A percentile compares a stretch with the other conserved stretches of the same genome.
These are phyloP conservation scores for Epichloe scottii DNA, from an alignment of 2,329 filamentous ascomycete genomes.

Conservation along the genomic window DNA sequence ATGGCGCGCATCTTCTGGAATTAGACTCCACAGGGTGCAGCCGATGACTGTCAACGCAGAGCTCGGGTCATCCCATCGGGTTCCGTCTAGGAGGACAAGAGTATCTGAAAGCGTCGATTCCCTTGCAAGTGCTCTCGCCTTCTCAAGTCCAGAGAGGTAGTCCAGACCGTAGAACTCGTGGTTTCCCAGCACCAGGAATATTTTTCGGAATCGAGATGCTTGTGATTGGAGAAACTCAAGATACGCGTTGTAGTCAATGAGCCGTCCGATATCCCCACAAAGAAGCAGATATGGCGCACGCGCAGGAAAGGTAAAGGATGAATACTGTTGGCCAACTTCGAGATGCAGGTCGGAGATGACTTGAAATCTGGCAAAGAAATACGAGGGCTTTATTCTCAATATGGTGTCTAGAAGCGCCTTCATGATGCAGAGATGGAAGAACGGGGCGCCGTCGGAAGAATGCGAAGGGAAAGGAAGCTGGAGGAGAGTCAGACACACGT, in stretches of 20 bases:
- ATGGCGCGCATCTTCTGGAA: slow-evolving; percentile 26
- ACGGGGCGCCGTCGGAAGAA: too few relatives aligned
- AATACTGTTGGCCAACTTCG: slow-evolving; percentile 31
- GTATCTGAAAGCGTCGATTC: slow-evolving; percentile 26
- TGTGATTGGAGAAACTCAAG: slow-evolving; percentile 30
- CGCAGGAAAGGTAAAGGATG: slow-evolving; percentile 26
- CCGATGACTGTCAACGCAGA: slow-evolving; percentile 39
- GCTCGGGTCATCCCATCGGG: slow-evolving; percentile 24
- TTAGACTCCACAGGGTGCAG: slow-evolving; percentile 43
- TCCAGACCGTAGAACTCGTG: slow-evolving; percentile 39
- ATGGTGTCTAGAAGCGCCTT: too few relatives aligned
- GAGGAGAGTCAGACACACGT: too few relatives aligned
- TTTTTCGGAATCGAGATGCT: slow-evolving; percentile 25
- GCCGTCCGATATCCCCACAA: slow-evolving; percentile 36
- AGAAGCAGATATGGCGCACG: slow-evolving; percentile 32
- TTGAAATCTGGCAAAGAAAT: not conserved
- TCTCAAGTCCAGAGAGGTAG: slow-evolving; percentile 23
- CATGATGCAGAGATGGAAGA: too few relatives aligned
- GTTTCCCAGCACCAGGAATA: slow-evolving; percentile 37
- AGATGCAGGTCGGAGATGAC: slow-evolving; percentile 39
- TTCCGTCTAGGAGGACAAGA: slow-evolving; percentile 31
- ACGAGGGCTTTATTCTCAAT: too few relatives aligned
- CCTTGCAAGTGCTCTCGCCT: slow-evolving; percentile 22
- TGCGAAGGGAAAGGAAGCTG: too few relatives aligned
- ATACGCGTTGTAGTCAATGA: slow-evolving; percentile 33